A percentile compares a stretch with the other conserved stretches of the same genome.
Conservation (phyloP, 768 basidiomycete genomes). For the Boletus edulis region DNA sequence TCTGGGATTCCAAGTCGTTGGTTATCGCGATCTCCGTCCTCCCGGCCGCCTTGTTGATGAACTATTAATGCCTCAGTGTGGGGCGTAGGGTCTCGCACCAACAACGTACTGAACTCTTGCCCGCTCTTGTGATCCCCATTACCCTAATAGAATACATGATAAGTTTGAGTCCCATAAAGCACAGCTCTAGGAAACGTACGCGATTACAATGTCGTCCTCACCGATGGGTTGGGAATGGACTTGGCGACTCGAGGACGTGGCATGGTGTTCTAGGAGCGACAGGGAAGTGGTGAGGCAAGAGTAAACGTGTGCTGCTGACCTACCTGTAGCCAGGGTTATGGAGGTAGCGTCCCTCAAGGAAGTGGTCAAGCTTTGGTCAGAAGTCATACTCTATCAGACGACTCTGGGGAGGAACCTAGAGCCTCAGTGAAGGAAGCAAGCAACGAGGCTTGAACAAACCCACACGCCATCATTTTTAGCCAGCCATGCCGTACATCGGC, state of each 20-base stretch:
- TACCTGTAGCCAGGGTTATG: no score
- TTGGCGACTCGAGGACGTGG: background rate
- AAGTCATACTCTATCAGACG: background rate
- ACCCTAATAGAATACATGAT: slow-evolving; percentile 1
- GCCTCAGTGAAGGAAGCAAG: background rate
- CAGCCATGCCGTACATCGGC: no score
- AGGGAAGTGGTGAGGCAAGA: no score
- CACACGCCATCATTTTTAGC: no score
- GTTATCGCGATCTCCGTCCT: background rate
- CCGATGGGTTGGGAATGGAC: background rate
- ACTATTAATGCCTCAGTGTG: background rate
- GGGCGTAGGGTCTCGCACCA: background rate
- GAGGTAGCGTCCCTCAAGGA: no score
- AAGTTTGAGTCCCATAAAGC: background rate
- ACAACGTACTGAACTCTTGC: slow-evolving; percentile 20
- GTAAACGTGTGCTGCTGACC: no score
- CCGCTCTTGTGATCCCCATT: slow-evolving; percentile 16
- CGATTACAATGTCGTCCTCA: slow-evolving; percentile 14
- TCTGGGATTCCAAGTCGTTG: slow-evolving; percentile 6
- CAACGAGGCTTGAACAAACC: background rate
- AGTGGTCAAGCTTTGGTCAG: no score
- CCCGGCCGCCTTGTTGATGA: slow-evolving; percentile 9
- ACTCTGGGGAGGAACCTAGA: background rate
- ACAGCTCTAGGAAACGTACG: slow-evolving; percentile 4
- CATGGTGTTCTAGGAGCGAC: background rate